A percentile compares a stretch with the other conserved stretches of the same genome.
Conservation (phyloP, 495 filamentous ascomycete genomes). For the Talaromyces stipitatus region DNA sequence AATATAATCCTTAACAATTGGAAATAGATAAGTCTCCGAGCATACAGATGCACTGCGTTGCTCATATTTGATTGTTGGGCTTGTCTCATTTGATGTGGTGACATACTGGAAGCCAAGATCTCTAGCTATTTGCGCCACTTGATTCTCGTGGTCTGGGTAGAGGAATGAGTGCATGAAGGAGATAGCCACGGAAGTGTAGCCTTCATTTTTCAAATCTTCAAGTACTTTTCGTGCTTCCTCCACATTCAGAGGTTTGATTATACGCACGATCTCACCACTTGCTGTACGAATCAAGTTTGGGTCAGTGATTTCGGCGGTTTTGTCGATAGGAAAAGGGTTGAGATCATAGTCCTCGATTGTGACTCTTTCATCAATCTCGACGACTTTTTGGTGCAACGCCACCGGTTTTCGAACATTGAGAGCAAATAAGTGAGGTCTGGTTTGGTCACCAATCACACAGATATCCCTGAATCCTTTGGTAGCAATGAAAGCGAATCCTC, state of each 20-base stretch:
- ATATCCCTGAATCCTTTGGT: conserved; percentile 84
- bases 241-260: conserved; percentile 21
- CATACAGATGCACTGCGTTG: conserved; percentile 73
- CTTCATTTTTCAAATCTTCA: conserved; percentile 21
- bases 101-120: conserved; percentile 41
- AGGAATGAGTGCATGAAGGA: conserved; percentile 41
- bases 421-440: conserved; percentile 76
- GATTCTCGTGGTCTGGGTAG: conserved; percentile 32
- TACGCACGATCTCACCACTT: conserved; percentile 30
- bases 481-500: conserved; percentile 82
- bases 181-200: conserved; percentile 36
- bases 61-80: conserved; percentile 70
- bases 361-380: conserved; percentile 77
- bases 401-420: conserved; percentile 72
- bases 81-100: conserved; percentile 43
- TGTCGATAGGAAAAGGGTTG: conserved; percentile 16
- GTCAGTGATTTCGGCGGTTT: not conserved
- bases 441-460: conserved; percentile 80
- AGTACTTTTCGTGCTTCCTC: conserved; percentile 19
- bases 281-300: not conserved
- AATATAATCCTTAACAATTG: conserved; percentile 85
- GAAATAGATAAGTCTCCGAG: conserved; percentile 88
- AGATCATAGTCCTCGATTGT: conserved; percentile 57
- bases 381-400: conserved; percentile 64
- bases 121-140: conserved; percentile 11